Evolutionary conservation across 1,139 yeast species (phyloP).

Genomic region (Hanseniaspora gamundiae): DNA sequence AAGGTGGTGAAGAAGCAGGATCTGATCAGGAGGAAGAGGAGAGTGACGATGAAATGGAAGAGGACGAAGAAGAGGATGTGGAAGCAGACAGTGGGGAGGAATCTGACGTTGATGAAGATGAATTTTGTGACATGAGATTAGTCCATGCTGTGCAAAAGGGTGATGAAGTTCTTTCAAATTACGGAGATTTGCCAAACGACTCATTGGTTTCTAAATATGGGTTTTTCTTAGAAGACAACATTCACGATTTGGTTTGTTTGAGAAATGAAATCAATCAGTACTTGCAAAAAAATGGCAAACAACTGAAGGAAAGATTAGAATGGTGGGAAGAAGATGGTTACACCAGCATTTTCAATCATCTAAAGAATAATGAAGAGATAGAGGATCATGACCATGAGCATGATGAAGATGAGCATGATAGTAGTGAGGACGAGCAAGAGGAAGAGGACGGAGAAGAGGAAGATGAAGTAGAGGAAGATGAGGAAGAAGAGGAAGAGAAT

Average conservation of each 20-base stretch:
- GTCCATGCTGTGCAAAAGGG: constrained; percentile 31
- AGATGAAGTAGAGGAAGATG: background rate
- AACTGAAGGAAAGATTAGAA: constrained; percentile 34
- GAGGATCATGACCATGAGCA: constrained; percentile 9
- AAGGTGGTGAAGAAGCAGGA: constrained; percentile 15
- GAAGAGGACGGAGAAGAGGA: constrained; percentile 5
- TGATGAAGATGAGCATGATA: constrained; percentile 5
- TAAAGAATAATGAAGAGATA: constrained; percentile 15
- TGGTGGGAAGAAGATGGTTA: constrained; percentile 58
- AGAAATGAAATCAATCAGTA: constrained; percentile 39
- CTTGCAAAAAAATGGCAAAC: constrained; percentile 28
- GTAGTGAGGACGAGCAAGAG: constrained; percentile 2
- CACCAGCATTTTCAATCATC: constrained; percentile 22
- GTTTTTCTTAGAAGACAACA: constrained; percentile 46
- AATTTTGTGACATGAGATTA: constrained; percentile 48
- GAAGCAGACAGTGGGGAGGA: constrained; percentile 28
- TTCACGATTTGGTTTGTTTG: constrained; percentile 44
- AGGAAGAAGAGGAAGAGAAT: background rate
- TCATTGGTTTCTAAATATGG: constrained; percentile 65
- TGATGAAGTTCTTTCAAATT: constrained; percentile 64
- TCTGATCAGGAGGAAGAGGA: constrained; percentile 17
- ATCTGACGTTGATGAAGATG: constrained; percentile 28
- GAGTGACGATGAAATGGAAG: constrained; percentile 9
- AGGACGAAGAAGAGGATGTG: constrained; percentile 11
- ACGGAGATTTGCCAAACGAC: constrained; percentile 61